Evolutionary conservation across 2,329 filamentous ascomycete genomes (phyloP).

Genomic region (Verticillium tricorpus): DNA sequence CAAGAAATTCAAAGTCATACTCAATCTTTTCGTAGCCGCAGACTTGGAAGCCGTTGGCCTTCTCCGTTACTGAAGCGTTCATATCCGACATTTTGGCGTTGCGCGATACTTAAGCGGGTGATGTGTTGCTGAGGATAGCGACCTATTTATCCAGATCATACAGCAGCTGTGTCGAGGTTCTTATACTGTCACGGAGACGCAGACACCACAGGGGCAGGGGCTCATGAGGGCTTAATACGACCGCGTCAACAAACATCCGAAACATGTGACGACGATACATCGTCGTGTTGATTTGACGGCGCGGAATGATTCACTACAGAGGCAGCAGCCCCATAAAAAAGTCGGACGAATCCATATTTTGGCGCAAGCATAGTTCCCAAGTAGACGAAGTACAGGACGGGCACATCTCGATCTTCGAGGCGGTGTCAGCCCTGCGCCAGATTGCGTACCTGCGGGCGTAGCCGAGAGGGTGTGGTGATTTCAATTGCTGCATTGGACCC

Average conservation of each 20-base stretch:
- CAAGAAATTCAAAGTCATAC: constrained; percentile 70
- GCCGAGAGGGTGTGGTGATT: neutral
- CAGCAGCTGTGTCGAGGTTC: neutral
- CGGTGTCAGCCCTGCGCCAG: neutral
- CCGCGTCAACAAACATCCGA: neutral
- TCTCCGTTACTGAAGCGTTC: constrained; percentile 61
- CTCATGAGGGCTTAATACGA: neutral
- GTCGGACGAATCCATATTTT: neutral
- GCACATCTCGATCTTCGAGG: neutral
- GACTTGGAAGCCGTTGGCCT: constrained; percentile 62
- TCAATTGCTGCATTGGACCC: neutral
- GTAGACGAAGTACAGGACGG: neutral
- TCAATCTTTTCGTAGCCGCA: constrained; percentile 73
- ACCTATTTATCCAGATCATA: neutral
- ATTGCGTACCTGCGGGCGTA: neutral
- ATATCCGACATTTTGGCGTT: constrained; percentile 59
- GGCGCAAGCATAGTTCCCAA: neutral
- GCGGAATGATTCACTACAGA: neutral
- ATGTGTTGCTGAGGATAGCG: neutral
- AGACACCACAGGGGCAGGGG: neutral
- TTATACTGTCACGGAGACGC: neutral
- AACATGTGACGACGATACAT: neutral
- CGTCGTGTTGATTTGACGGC: neutral
- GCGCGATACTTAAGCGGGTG: neutral
- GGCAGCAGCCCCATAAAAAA: neutral